These are phyloP conservation scores for Forsythia suspensa DNA, from an alignment of 257 asterid species.

Conservation along the genomic window DNA sequence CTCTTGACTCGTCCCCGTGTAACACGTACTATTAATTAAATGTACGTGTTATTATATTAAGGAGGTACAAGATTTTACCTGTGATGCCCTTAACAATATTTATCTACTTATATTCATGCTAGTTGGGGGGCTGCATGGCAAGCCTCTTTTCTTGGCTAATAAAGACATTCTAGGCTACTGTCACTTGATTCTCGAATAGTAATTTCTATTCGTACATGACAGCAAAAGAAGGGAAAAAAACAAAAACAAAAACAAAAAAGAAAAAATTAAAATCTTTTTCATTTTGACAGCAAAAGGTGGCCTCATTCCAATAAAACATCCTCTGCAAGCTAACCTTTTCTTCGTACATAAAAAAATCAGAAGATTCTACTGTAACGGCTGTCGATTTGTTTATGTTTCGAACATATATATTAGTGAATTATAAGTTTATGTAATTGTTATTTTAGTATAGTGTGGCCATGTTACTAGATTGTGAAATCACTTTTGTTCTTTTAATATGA, in stretches of 20 bases:
- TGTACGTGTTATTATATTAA: too few relatives aligned
- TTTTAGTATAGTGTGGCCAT: not conserved
- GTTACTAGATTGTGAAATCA: slow-evolving; percentile 33
- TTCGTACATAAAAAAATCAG: slow-evolving; percentile 17
- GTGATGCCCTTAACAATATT: not conserved
- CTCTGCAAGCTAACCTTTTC: not conserved
- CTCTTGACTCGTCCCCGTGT: too few relatives aligned
- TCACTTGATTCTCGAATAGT: too few relatives aligned
- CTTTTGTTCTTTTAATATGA: slow-evolving; percentile 16
- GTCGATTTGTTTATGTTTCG: slow-evolving; percentile 18
- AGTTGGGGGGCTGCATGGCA: not conserved
- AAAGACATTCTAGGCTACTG: too few relatives aligned
- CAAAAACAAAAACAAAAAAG: not conserved
- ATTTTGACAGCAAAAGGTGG: slow-evolving; percentile 11
- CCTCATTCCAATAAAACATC: slow-evolving; percentile 27
- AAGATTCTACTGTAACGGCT: slow-evolving; percentile 40
- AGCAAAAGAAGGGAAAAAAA: slow-evolving; percentile 5
- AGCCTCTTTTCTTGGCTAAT: not conserved
- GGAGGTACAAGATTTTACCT: not conserved
- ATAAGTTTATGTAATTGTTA: slow-evolving; percentile 1
- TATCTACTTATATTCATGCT: not conserved
- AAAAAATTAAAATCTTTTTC: slow-evolving; percentile 3
- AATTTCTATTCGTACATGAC: too few relatives aligned
- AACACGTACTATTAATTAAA: too few relatives aligned
- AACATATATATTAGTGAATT: slow-evolving; percentile 14